Percentiles rank a stretch among this genome's conserved stretches.
phyloP scores from a whole-genome alignment of 2,329 filamentous ascomycete genomes.

The Daldinia sp. region DNA sequence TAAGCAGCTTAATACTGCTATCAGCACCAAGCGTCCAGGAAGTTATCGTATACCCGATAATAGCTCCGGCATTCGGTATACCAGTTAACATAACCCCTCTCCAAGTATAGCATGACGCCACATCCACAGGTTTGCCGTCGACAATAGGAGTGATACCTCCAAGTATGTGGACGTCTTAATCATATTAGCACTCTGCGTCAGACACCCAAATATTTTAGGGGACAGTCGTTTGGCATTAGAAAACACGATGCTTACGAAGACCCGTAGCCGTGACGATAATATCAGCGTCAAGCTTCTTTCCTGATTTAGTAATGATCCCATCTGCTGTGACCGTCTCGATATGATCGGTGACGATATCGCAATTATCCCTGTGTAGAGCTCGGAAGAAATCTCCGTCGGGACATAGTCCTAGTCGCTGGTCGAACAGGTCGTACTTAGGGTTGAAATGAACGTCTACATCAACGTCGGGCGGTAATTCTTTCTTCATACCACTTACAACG shows the following conservation, averaged over 20 bases:
- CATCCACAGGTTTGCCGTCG: conserved; percentile 60
- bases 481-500: conserved; percentile 57
- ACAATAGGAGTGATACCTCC: conserved; percentile 64
- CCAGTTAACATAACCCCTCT: conserved; percentile 70
- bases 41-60: conserved; percentile 70
- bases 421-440: conserved; percentile 69
- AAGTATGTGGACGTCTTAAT: conserved; percentile 61
- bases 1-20: conserved; percentile 61
- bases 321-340: conserved; percentile 59
- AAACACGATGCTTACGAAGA: conserved; percentile 52
- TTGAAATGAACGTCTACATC: conserved; percentile 65
- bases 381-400: conserved; percentile 60
- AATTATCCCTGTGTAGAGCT: conserved; percentile 56
- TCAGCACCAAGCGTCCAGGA: conserved; percentile 74
- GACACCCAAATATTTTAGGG: not conserved
- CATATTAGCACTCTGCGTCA: conserved; percentile 11
- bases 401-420: conserved; percentile 75
- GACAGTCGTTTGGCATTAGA: not conserved
- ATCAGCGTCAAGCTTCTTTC: conserved; percentile 64
- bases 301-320: conserved; percentile 58
- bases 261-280: conserved; percentile 75
- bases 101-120: conserved; percentile 64
- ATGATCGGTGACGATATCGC: conserved; percentile 58
- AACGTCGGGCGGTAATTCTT: conserved; percentile 62
- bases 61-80: conserved; percentile 68